phyloP scores from a whole-genome alignment of 148 eudicot species.

The Rhododendron simsii region DNA sequence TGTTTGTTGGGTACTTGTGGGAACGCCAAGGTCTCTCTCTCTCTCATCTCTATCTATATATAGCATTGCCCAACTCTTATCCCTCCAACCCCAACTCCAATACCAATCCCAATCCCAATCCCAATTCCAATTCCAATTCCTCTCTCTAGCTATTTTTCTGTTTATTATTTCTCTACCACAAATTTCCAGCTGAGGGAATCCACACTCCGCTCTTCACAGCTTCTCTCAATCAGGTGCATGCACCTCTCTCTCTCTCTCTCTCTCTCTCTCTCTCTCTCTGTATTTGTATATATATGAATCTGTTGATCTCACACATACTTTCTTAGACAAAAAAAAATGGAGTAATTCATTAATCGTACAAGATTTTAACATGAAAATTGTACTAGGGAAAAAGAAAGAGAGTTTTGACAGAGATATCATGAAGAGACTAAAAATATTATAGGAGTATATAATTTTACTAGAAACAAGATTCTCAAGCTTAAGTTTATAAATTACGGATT shows the following conservation, averaged over 20 bases:
- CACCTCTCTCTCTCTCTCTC: background rate
- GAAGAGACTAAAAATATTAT: no score
- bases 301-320: no score
- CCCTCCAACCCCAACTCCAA: background rate
- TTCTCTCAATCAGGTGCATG: background rate
- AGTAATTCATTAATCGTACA: no score
- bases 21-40: background rate
- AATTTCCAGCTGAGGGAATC: background rate
- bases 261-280: background rate
- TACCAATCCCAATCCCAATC: fast-evolving
- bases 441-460: no score
- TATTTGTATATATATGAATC: no score
- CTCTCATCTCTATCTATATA: background rate
- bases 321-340: background rate
- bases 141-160: background rate
- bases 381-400: no score
- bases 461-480: no score
- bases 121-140: no score
- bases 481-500: no score
- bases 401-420: no score
- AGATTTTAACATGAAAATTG: no score
- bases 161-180: background rate
- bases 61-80: background rate
- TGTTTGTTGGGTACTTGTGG: no score
- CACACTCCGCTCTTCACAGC: background rate